Evolutionary conservation across 2,329 filamentous ascomycete genomes (phyloP), one percentile per base, ranked within the genome.

Genomic region (Gnomoniopsis smithogilvyi): DNA sequence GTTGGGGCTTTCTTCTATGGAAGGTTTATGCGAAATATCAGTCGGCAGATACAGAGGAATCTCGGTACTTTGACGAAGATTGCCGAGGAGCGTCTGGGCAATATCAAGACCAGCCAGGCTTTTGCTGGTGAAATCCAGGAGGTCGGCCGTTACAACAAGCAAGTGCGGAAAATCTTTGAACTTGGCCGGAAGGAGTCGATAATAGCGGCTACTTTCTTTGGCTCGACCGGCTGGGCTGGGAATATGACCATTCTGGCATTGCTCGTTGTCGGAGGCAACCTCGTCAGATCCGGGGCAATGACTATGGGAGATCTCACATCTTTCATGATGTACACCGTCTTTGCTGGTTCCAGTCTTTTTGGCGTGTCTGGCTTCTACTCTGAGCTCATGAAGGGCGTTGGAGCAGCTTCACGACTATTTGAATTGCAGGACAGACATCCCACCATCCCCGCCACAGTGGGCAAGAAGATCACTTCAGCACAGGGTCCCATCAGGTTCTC

Each of bases 311-410:
- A 99, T 65, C 77, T 99, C 47, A 96, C 95, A 1, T 96, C 92
- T 0, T 99, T 99, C 75, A 84, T 99, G 77, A 98, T 99, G 94
- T 99, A 98, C 74, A 96, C 93, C 3, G 94, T 91, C 3, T 98
- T 87, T 72, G 85, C 86, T 7, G 86, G 86, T 3, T 95, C 91
- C 51, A 96, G 91, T 74, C 84, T 99, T 64, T 96, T 98, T 66
- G 95, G 95, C 3, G 80, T 99, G 1, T 96, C 92, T 3, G 92
- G 91, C 58, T 99, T 99, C 76, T 99, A 97, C 74, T 96, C 93
- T 0, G 95, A 99, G 72, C 81, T 99, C 62, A 99, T 99, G 95
- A 99, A 99, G 74, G 96, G 96, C 46, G 94, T 96, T 3, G 95
- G 96, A 68, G 95, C 95, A 46, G 95, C 95, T n/a, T 96, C 90